These are phyloP conservation scores for Saprolegnia parasitica DNA, from an alignment of 352 stramenopile species.

Conservation along the genomic window DNA sequence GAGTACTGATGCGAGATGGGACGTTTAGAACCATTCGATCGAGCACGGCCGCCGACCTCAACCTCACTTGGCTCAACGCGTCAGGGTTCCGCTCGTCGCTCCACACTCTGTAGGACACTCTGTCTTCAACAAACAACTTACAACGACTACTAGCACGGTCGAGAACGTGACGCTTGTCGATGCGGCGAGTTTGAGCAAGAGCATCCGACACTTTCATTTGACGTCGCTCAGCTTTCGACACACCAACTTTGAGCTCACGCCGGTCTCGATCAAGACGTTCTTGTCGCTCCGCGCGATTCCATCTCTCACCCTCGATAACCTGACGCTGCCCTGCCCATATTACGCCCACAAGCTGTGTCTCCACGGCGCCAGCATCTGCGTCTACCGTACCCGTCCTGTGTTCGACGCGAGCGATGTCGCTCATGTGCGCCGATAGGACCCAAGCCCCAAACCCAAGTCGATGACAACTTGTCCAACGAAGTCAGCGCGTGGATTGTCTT, in stretches of 20 bases:
- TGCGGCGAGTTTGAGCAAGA: not conserved
- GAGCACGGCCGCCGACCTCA: not conserved
- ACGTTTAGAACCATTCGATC: not conserved
- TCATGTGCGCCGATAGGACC: not conserved
- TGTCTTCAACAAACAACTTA: no score
- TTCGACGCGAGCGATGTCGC: not conserved
- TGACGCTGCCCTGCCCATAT: not conserved
- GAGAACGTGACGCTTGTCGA: no score
- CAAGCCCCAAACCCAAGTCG: not conserved
- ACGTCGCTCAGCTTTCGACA: not conserved
- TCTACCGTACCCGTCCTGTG: not conserved
- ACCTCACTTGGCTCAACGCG: no score
- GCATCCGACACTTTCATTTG: not conserved
- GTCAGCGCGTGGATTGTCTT: constrained; percentile 9
- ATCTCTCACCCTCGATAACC: not conserved
- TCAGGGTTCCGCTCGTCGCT: no score
- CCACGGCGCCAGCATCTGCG: not conserved
- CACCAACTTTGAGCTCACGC: not conserved
- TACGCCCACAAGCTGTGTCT: not conserved
- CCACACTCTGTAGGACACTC: no score
- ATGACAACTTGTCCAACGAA: not conserved
- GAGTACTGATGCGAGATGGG: not conserved
- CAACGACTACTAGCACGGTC: no score
- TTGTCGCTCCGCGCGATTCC: not conserved
- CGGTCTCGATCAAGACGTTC: constrained; percentile 2